A percentile compares a stretch with the other conserved stretches of the same genome.
These are phyloP conservation scores for Ormosia semicastrata DNA, from an alignment of 306 rosid species.

Conservation along the genomic window DNA sequence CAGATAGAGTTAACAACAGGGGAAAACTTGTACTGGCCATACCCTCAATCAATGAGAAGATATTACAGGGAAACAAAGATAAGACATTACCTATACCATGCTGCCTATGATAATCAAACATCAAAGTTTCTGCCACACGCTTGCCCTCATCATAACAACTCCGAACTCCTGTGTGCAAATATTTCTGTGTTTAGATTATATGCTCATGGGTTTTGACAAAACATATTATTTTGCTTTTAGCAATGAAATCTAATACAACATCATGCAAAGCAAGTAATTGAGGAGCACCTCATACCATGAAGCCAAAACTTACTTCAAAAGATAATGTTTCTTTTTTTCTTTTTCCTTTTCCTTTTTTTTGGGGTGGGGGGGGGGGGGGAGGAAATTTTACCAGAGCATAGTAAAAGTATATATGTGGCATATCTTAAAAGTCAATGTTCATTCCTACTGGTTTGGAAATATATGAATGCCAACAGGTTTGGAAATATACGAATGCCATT, in stretches of 20 bases:
- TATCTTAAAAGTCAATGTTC: not conserved
- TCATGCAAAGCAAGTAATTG: not conserved
- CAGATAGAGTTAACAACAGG: not conserved
- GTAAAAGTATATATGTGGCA: not conserved
- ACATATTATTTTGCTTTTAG: not conserved
- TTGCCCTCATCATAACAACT: conserved; percentile 98
- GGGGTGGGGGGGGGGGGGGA: not conserved
- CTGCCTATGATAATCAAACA: conserved; percentile 96
- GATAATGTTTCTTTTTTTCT: not conserved
- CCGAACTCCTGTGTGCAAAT: conserved; percentile 65
- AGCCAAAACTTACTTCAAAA: not conserved
- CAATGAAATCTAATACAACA: not conserved
- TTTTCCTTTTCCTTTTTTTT: too few relatives aligned
- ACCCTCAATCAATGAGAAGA: not conserved
- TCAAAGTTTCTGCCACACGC: conserved; percentile 96
- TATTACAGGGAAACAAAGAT: not conserved
- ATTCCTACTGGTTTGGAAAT: not conserved
- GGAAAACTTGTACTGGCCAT: not conserved
- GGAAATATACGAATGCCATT: not conserved
- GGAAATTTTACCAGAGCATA: not conserved
- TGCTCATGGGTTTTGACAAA: not conserved
- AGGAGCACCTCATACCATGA: not conserved
- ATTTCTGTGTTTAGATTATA: conserved; percentile 8
- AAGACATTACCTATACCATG: conserved; percentile 73
- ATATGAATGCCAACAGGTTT: not conserved